Conservation (phyloP, 306 rosid species). For the Prinsepia uniflora region DNA sequence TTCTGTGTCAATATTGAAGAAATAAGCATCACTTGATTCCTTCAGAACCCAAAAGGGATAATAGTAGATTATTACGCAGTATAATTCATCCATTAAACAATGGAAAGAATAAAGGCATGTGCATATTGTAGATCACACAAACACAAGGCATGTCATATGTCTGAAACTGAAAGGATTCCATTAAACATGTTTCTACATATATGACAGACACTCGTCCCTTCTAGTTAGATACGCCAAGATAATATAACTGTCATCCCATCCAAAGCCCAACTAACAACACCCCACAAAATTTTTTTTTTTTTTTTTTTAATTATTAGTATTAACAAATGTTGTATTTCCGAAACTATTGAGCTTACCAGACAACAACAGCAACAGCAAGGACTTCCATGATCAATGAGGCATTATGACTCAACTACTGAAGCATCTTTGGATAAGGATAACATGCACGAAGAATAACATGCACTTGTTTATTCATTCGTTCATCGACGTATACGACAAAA, state of each 20-base stretch:
- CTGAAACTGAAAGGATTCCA: not conserved
- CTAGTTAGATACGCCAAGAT: not conserved
- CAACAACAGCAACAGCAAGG: not conserved
- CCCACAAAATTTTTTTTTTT: not conserved
- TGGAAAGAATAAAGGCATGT: slow-evolving; percentile 15
- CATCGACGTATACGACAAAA: not conserved
- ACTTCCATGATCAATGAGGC: not conserved
- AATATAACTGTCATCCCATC: not conserved
- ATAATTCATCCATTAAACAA: not conserved
- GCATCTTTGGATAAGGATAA: not conserved
- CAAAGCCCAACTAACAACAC: not conserved
- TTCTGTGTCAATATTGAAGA: not conserved
- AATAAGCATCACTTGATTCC: not conserved
- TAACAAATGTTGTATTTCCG: not conserved
- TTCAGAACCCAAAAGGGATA: not conserved
- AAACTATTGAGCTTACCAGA: not conserved
- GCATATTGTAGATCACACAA: slow-evolving; percentile 3
- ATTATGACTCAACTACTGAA: slow-evolving; percentile 1
- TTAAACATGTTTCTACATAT: not conserved
- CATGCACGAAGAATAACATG: no score
- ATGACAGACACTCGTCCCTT: not conserved
- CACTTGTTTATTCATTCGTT: not conserved
- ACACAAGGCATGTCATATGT: slow-evolving; percentile 16
- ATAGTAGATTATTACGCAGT: not conserved
- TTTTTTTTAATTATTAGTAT: not conserved